Base-by-base conservation (phyloP, 2,329 filamentous ascomycete species). In the Arthrobotrys pseudoclavata region DNA sequence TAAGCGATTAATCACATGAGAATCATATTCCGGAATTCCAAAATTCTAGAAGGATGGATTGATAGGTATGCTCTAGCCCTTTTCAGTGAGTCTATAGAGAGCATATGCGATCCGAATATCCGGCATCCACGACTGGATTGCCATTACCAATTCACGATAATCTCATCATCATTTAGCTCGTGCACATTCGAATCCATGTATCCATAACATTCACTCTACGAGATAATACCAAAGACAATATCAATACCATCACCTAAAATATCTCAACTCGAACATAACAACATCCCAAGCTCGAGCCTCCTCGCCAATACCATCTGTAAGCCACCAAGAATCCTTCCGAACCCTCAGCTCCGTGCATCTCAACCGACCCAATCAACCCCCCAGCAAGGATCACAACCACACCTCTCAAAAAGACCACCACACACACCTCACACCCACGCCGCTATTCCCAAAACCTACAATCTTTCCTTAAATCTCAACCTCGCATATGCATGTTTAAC, bases 401-500 rank as follows among this genome's bases (percentile, higher is more conserved):
- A 7, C 52, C n/a, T 24, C 26, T 37, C 31, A 60, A 55, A 55
- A 60, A 60, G 18, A 57, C n/a, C 29, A 60, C 55, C 31, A 42
- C 53, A 57, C 42, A 47, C 47, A 24, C 12, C 24, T 3, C 9
- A 50, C 9, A 50, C 1, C 15, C 29, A 34, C 7, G 31, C 31
- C 71, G 60, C 72, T 76, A 76, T 66, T 52, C 72, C 66, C 42
- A 67, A 68, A 76, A 70, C 45, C 69, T 66, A 70, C 47, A 76
- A 76, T 61, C 26, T 67, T 76, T 76, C 72, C 72, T 42, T 31
- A 31, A 13, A 26, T 45, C 24, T 24, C 10, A 29, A 45, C 34
- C 69, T 66, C 61, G 69, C 69, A 72, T 72, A 66, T 48, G 48
- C 68, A 64, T 42, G 50, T 22, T 22, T n/a, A 31, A 61, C n/a